phyloP scores from a whole-genome alignment of 148 eudicot genomes.

The Silene uniflora region DNA sequence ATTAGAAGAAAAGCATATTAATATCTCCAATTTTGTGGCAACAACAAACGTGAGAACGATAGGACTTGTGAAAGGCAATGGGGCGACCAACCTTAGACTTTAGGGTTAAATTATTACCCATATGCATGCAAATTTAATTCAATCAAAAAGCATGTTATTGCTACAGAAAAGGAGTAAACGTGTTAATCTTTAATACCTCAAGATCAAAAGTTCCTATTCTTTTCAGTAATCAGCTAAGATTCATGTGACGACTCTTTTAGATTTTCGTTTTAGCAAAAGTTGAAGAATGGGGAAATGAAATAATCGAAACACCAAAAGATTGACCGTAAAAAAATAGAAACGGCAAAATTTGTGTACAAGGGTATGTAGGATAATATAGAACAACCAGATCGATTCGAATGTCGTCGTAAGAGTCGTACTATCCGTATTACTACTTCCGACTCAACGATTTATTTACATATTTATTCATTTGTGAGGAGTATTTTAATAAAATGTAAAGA shows the following conservation, averaged over 20 bases:
- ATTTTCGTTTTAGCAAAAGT: slow-evolving; percentile 19
- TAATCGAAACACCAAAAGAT: neutral
- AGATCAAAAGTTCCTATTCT: neutral
- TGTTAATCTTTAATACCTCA: slow-evolving; percentile 18
- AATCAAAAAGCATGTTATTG: slow-evolving; percentile 9
- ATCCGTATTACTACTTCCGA: too few species aligned
- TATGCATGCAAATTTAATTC: slow-evolving; percentile 7
- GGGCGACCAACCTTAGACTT: slow-evolving; percentile 3
- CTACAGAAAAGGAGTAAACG: slow-evolving; percentile 15
- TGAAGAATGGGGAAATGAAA: neutral
- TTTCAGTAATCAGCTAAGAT: neutral
- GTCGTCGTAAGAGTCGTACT: too few species aligned
- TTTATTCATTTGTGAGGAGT: too few species aligned
- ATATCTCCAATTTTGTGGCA: slow-evolving; percentile 15
- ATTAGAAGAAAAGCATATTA: neutral
- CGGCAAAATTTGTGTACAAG: too few species aligned
- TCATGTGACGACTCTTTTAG: slow-evolving; percentile 20
- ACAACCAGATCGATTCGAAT: too few species aligned
- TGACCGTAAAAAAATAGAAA: too few species aligned
- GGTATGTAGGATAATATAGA: too few species aligned
- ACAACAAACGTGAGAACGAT: slow-evolving; percentile 12
- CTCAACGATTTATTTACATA: too few species aligned
- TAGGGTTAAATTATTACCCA: slow-evolving; percentile 18
- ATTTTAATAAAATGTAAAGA: too few species aligned
- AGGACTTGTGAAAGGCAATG: slow-evolving; percentile 8